These are phyloP conservation scores for Euptelea pleiosperma DNA, from an alignment of 164 flowering plant genomes.

Conservation along the genomic window DNA sequence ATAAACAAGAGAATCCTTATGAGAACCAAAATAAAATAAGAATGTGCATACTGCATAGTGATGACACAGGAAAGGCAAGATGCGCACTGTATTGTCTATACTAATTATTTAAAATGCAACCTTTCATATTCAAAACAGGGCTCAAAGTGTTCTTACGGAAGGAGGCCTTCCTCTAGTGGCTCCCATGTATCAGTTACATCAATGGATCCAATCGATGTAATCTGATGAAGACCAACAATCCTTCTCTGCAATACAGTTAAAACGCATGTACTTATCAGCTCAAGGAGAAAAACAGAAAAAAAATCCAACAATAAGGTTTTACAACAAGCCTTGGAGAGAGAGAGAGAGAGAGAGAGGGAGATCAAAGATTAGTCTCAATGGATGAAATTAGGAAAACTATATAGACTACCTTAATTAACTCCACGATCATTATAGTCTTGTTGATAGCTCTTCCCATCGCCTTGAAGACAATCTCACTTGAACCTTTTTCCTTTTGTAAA, in stretches of 20 bases:
- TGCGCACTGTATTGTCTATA: not conserved
- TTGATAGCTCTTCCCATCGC: conserved; percentile 96
- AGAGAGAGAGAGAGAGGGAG: not conserved
- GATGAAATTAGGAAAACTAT: too few relatives aligned
- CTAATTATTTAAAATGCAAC: not conserved
- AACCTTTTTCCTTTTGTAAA: conserved; percentile 59
- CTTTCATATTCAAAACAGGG: not conserved
- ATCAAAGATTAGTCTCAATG: too few relatives aligned
- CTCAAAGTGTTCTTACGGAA: conserved; percentile 48
- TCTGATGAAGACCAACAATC: conserved; percentile 87
- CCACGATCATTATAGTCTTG: conserved; percentile 85
- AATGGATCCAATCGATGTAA: conserved; percentile 68
- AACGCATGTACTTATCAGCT: conserved; percentile 4
- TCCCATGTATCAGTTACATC: conserved; percentile 90
- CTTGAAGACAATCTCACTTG: conserved; percentile 72
- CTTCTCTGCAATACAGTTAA: conserved; percentile 54
- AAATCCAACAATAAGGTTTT: too few relatives aligned
- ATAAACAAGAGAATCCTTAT: not conserved
- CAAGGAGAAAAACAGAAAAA: not conserved
- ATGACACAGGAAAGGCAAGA: too few relatives aligned
- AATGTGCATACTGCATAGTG: not conserved
- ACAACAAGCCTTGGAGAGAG: not conserved
- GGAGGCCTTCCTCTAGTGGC: conserved; percentile 90
- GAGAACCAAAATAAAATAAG: not conserved
- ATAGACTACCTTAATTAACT: conserved; percentile 67